Percentiles rank a stretch among this genome's conserved stretches.
These are phyloP conservation scores for Amanita molliuscula DNA, from an alignment of 768 basidiomycete species.

Conservation along the genomic window DNA sequence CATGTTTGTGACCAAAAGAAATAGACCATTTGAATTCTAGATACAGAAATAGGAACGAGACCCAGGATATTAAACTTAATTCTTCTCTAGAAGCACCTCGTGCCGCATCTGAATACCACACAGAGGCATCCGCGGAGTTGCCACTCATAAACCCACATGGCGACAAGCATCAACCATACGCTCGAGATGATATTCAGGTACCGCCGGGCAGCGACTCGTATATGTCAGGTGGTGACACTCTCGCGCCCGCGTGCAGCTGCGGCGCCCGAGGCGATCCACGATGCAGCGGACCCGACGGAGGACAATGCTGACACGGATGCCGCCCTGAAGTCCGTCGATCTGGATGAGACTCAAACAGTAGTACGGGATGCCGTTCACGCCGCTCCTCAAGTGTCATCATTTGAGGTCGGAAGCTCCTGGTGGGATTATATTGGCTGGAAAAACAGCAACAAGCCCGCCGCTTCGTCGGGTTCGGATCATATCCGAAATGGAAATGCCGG, in stretches of 20 bases:
- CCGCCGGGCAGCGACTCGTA: background rate
- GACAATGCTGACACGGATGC: background rate
- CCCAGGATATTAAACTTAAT: background rate
- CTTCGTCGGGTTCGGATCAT: background rate
- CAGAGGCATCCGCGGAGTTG: background rate
- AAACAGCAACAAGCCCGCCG: background rate
- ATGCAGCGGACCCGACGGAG: background rate
- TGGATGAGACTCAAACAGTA: background rate
- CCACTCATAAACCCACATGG: background rate
- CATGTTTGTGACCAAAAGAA: background rate
- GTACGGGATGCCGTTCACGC: background rate
- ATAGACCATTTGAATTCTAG: background rate
- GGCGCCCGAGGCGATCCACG: background rate
- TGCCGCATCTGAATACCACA: background rate
- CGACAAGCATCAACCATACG: background rate
- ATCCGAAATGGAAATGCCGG: background rate
- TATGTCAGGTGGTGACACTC: background rate
- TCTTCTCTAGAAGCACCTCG: background rate
- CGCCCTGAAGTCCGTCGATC: background rate
- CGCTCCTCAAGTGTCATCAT: background rate
- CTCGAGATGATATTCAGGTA: background rate
- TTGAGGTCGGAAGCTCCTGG: background rate
- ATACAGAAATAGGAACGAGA: background rate
- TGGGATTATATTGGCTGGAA: slow-evolving; percentile 7
- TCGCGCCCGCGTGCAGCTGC: too few species aligned